These are phyloP conservation scores for Plasmodium malariae DNA, from an alignment of 169 alveolate genomes.

Conservation along the genomic window DNA sequence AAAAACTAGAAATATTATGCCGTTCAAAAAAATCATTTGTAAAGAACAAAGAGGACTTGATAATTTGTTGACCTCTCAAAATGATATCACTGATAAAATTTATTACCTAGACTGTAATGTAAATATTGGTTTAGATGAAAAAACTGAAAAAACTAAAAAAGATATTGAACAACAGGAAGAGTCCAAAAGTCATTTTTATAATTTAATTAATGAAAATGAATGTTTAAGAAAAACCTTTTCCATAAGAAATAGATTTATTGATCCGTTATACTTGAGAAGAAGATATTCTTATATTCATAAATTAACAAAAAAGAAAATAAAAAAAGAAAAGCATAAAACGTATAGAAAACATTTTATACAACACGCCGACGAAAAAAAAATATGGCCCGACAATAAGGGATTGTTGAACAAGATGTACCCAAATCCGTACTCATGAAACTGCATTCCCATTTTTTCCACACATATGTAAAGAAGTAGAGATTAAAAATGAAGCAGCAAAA, in stretches of 20 bases:
- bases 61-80: no score
- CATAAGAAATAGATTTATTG: conserved; percentile 83
- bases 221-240: conserved; percentile 34
- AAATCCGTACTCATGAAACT: conserved; percentile 67
- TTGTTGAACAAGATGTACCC: conserved; percentile 84
- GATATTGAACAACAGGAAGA: conserved; percentile 55
- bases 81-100: conserved; percentile 8
- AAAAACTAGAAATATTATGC: conserved; percentile 30
- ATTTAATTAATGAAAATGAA: conserved; percentile 69
- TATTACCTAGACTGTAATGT: conserved; percentile 64
- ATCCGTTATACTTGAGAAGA: conserved; percentile 84
- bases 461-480: no score
- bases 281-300: conserved; percentile 83
- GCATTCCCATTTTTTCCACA: no score
- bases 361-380: conserved; percentile 84
- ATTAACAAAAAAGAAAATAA: conserved; percentile 82
- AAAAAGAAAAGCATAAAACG: conserved; percentile 81
- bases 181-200: conserved; percentile 32
- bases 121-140: conserved; percentile 64
- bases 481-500: no score
- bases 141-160: conserved; percentile 12
- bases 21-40: conserved; percentile 54
- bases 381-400: conserved; percentile 89
- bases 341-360: conserved; percentile 83
- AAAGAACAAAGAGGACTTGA: conserved; percentile 19